A percentile compares a stretch with the other conserved stretches of the same genome.
Conservation (phyloP, 2,329 filamentous ascomycete species). For the Botrytis fragariae region DNA sequence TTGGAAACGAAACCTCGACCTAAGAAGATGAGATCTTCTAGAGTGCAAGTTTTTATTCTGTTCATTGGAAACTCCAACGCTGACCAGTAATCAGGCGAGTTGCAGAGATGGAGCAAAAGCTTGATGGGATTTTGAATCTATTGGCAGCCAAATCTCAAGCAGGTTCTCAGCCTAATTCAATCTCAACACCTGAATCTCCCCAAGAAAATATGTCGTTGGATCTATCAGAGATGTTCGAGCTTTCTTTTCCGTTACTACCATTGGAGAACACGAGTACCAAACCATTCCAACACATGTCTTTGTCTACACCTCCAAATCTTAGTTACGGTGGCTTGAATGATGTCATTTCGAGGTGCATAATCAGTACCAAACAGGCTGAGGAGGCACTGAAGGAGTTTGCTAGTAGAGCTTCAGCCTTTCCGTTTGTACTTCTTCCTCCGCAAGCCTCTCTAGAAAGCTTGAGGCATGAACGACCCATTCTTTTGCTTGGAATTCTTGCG, state of each 20-base stretch:
- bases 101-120: conserved; percentile 39
- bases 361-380: conserved; percentile 26
- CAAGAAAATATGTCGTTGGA: conserved; percentile 8
- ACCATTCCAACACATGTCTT: conserved; percentile 40
- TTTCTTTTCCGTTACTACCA: conserved; percentile 5
- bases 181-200: background rate
- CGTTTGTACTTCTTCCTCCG: conserved; percentile 34
- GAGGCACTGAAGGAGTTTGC: conserved; percentile 24
- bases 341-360: conserved; percentile 22
- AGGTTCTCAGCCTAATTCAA: conserved; percentile 17
- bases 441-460: conserved; percentile 47
- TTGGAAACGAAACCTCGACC: conserved; percentile 49
- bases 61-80: background rate
- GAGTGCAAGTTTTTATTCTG: conserved; percentile 41
- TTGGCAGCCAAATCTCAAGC: conserved; percentile 22
- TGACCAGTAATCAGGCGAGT: conserved; percentile 31
- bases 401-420: conserved; percentile 24
- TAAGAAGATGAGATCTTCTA: conserved; percentile 47
- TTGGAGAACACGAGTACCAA: background rate
- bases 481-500: conserved; percentile 54
- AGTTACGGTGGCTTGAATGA: conserved; percentile 41
- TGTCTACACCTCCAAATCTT: conserved; percentile 52
- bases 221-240: conserved; percentile 4
- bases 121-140: conserved; percentile 31
- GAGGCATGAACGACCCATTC: conserved; percentile 49